A percentile compares a stretch with the other conserved stretches of the same genome.
These are phyloP conservation scores for Podospora conica DNA, from an alignment of 495 filamentous ascomycete species.

Conservation along the genomic window DNA sequence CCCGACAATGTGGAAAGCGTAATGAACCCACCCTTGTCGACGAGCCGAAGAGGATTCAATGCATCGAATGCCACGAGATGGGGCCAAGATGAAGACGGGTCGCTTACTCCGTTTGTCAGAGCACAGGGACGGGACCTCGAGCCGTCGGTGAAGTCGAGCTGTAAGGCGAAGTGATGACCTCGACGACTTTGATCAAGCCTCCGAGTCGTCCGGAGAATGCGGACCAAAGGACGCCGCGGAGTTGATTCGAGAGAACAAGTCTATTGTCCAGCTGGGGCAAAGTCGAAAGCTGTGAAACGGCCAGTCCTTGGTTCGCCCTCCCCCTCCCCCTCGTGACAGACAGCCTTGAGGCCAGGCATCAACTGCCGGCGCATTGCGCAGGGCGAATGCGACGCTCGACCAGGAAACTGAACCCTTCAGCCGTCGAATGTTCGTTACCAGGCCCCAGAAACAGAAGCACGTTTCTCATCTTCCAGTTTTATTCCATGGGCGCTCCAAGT, in stretches of 20 bases:
- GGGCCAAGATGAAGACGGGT: neutral
- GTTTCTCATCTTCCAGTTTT: neutral
- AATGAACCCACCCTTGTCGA: constrained; percentile 7
- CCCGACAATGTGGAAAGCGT: constrained; percentile 18
- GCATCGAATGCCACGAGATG: neutral
- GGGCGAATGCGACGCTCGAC: neutral
- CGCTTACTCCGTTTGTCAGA: neutral
- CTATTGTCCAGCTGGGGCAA: neutral
- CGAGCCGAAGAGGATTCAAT: neutral
- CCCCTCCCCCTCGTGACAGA: neutral
- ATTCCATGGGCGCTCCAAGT: neutral
- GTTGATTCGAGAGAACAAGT: neutral
- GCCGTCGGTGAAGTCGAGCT: neutral
- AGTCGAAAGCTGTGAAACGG: neutral
- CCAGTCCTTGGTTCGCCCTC: neutral
- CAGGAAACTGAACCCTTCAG: neutral
- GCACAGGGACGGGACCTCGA: neutral
- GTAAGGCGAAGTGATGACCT: neutral
- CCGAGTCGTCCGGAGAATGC: neutral
- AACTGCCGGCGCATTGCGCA: neutral
- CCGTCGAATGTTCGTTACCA: neutral
- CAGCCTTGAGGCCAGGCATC: neutral
- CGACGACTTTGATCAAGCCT: neutral
- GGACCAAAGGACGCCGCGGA: neutral
- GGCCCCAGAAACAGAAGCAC: neutral